Evolutionary conservation across 352 stramenopile species (phyloP).

Genomic region (Pythium grandisporangium): DNA sequence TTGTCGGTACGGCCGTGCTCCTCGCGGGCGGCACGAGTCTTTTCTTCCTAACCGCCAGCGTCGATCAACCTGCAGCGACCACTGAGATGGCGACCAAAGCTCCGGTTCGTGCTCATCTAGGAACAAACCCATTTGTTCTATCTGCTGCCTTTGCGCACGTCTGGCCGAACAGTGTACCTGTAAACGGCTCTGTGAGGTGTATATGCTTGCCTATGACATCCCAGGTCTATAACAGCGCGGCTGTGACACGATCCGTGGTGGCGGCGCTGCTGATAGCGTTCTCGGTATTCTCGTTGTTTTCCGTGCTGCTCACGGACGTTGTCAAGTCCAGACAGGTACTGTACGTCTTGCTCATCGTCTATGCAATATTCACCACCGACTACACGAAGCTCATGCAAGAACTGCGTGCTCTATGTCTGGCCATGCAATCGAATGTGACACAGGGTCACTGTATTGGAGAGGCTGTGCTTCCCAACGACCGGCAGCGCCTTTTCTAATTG

Average conservation of each 20-base stretch:
- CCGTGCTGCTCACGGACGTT: slow-evolving; percentile 21
- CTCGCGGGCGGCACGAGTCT: slow-evolving; percentile 16
- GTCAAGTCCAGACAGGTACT: slow-evolving; percentile 22
- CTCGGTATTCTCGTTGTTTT: slow-evolving; percentile 22
- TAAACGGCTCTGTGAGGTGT: no score
- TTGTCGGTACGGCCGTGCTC: slow-evolving; percentile 13
- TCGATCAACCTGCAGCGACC: slow-evolving; percentile 9
- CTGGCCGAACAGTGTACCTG: background rate
- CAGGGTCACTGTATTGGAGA: slow-evolving; percentile 24
- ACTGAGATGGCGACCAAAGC: background rate
- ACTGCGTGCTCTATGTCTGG: background rate
- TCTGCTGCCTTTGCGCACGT: background rate
- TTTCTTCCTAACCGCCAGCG: slow-evolving; percentile 29
- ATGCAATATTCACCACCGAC: background rate
- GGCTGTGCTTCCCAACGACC: background rate
- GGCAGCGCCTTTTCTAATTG: slow-evolving; percentile 18
- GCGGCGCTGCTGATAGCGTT: slow-evolving; percentile 28
- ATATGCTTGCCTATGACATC: no score
- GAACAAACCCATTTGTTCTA: no score
- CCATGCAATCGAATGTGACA: background rate
- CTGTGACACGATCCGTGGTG: slow-evolving; percentile 20
- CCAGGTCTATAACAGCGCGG: slow-evolving; percentile 26
- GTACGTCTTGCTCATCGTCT: background rate
- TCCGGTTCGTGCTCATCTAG: background rate
- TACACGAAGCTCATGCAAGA: background rate